Percentiles rank a stretch among this genome's conserved stretches.
phyloP scores from a whole-genome alignment of 2,329 filamentous ascomycete species.

The Fusarium veterinarium region DNA sequence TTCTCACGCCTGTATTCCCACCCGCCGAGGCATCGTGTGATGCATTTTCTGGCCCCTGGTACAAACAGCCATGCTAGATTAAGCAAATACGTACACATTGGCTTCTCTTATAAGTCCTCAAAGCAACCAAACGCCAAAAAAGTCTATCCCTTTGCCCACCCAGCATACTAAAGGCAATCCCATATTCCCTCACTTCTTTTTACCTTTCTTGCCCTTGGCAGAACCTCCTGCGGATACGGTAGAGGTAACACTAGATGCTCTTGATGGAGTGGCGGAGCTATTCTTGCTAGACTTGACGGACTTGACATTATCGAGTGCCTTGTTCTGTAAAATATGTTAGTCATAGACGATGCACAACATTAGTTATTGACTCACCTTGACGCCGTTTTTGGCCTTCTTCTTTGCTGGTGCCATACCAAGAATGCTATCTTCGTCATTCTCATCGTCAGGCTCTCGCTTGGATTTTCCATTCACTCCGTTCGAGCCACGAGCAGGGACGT shows the following conservation, averaged over 20 bases:
- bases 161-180: conserved; percentile 9
- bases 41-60: conserved; percentile 26
- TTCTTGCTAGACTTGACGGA: conserved; percentile 83
- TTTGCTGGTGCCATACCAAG: conserved; percentile 86
- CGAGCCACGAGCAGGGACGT: conserved; percentile 62
- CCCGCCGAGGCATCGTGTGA: conserved; percentile 25
- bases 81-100: conserved; percentile 31
- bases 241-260: conserved; percentile 89
- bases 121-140: conserved; percentile 46
- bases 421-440: conserved; percentile 85
- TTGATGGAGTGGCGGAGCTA: conserved; percentile 80
- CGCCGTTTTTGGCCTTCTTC: conserved; percentile 92
- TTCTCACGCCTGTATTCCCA: conserved; percentile 20
- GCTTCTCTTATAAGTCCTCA: conserved; percentile 24
- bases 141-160: conserved; percentile 29
- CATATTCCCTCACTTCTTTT: conserved; percentile 46
- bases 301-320: conserved; percentile 90
- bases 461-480: conserved; percentile 74
- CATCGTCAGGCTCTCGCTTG: conserved; percentile 82
- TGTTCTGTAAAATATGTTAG: conserved; percentile 73
- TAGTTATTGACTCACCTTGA: conserved; percentile 72
- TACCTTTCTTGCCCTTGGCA: conserved; percentile 61
- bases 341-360: background rate
- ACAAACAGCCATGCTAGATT: conserved; percentile 24
- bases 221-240: conserved; percentile 68